Evolutionary conservation across 306 rosid genomes (phyloP).

Genomic region (Canavalia gladiata): DNA sequence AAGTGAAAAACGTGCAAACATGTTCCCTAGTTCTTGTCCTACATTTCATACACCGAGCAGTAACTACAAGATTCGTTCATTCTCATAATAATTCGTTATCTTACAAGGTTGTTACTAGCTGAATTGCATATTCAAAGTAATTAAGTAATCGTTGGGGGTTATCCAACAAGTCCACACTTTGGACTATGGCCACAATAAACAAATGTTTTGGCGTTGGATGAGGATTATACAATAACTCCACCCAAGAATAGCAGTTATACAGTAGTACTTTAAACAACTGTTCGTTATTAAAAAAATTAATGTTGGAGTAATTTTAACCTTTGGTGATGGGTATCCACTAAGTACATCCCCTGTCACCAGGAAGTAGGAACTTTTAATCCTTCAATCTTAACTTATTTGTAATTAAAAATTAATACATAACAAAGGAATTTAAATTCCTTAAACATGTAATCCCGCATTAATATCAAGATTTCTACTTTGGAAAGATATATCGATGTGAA

Average conservation of each 20-base stretch:
- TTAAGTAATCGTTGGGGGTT: neutral
- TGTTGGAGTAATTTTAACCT: neutral
- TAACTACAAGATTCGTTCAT: neutral
- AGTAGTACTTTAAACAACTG: neutral
- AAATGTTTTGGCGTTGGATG: neutral
- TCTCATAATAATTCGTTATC: neutral
- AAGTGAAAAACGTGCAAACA: conserved; percentile 51
- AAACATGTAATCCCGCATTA: neutral
- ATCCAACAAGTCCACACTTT: conserved; percentile 7
- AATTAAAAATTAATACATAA: neutral
- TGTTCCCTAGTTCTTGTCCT: conserved; percentile 23
- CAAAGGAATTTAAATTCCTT: neutral
- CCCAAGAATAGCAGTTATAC: neutral
- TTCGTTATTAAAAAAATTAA: too few species aligned
- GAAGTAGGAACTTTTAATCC: neutral
- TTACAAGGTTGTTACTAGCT: neutral
- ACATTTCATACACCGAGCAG: conserved; percentile 20
- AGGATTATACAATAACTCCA: neutral
- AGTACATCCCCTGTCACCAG: neutral
- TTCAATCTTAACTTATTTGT: neutral
- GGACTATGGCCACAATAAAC: neutral
- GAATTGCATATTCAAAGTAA: neutral
- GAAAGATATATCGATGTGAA: too few species aligned
- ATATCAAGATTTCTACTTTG: too few species aligned
- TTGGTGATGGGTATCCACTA: neutral